Base-by-base conservation (phyloP, 495 filamentous ascomycete genomes). In the Umbilicaria muhlenbergii region DNA sequence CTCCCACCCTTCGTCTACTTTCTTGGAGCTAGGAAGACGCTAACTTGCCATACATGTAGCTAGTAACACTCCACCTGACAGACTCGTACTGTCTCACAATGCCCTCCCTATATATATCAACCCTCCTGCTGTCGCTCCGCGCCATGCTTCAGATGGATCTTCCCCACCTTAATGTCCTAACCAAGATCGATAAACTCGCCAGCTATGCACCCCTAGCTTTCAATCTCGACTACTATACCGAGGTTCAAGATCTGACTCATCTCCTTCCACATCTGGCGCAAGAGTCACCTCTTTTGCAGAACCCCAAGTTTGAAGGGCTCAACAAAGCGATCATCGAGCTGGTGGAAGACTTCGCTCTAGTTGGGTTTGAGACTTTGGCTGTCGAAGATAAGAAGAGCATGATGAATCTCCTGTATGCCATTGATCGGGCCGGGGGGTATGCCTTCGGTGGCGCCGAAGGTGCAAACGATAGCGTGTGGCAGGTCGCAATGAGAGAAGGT, bases 71-170 rank as follows among this genome's bases (percentile, higher is more conserved):
- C 40, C 83, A 94, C 50, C 76, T 98, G 12, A 81, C 86, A 48
- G 91, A 98, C 57, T 87, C 83, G 11, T 89, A 94, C 58, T 85
- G 81, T 59, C 74, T 94, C 28, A 91, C 86, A 0, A 74, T 86
- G 39, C 91, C 91, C 0, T 92, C 86, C 18, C 80, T 94, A 52
- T 98, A 91, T 61, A 84, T 98, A 42, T 94, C 89, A 49, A 82
- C 88, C 41, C 70, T 96, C 44, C 77, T 98, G 42, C 81, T 96
- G 32, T 86, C 84, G 33, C 77, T 98, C 43, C 81, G 91, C 49
- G 83, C 84, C 51, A 98, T 98, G 91, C 77, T 98, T 28, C 89
- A 95, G 64, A 85, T 98, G 67, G 89, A 94, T 55, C 77, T 96
- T 28, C 85, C 91, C 12, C 85, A 94, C 54, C 69, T 98, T 43